Evolutionary conservation across 768 basidiomycete species (phyloP), one percentile per base, ranked within the genome.

Genomic region (Kwoniella botswanensis): DNA sequence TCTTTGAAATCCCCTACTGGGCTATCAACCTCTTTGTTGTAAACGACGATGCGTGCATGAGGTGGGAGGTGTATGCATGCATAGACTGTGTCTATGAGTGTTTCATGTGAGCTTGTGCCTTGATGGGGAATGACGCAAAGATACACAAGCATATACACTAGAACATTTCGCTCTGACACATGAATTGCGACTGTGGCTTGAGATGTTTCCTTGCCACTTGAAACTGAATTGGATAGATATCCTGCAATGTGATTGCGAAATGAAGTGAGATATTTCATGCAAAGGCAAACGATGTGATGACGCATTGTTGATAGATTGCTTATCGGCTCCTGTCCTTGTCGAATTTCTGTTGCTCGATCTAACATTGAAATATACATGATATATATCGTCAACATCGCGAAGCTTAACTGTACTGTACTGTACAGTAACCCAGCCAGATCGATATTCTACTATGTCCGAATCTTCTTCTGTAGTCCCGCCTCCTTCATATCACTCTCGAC

Each of bases 101-200:
- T 50, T 50, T 50, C 46, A 50, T 50, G 10, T 15, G 46, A 50
- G 12, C 13, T 50, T 6, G 57, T 58, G 57, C 57, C 57, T 58
- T 58, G 57, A 41, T 58, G 57, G 57, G 57, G 29, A 13, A 58
- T 58, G 57, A 58, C 57, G 57, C 57, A 56, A n/a, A 56, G 22
- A 52, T 35, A 4, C 35, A 52, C 21, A 22, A 12, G 11, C 0
- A 55, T 22, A 55, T 12, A 22, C 21, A 11, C 24, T 55, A 55
- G 54, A 55, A 50, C 10, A 50, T 15, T 15, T 35, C 6, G 46
- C 54, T 24, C 57, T 29, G 57, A 61, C 42, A 21, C 59, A 61
- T 61, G 35, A 43, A 44, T 61, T 61, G 42, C 59, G 59, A 61
- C 59, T 61, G 59, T 61, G 59, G 59, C 59, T 61, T 61, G 59